Evolutionary conservation across 2,329 filamentous ascomycete species (phyloP).

Genomic region (Curvularia sp.): DNA sequence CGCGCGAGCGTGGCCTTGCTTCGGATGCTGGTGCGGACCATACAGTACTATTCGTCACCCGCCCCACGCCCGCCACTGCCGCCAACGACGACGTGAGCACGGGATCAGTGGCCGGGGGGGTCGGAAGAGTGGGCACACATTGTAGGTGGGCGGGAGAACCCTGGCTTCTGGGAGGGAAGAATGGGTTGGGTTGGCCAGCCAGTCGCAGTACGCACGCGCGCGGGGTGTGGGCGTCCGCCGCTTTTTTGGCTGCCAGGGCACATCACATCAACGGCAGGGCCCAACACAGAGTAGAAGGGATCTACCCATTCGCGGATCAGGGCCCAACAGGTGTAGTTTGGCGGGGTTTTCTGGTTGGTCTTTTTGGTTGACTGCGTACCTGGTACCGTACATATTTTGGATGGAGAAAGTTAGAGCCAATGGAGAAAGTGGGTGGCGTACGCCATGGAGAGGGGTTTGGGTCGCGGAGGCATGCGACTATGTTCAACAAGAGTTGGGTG

Average conservation of each 20-base stretch:
- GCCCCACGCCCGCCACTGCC: conserved; percentile 7
- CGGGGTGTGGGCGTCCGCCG: not conserved
- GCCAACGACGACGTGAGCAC: not conserved
- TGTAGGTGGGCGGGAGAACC: not conserved
- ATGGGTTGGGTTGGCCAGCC: not conserved
- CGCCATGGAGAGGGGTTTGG: not conserved
- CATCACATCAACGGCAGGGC: conserved; percentile 8
- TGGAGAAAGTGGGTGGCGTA: not conserved
- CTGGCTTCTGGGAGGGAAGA: not conserved
- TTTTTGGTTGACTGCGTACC: not conserved
- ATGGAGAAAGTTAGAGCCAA: not conserved
- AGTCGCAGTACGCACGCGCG: not conserved
- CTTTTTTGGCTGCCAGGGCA: conserved; percentile 2
- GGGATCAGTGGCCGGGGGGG: conserved; percentile 4
- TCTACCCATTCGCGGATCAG: conserved; percentile 4
- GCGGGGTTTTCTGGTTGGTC: not conserved
- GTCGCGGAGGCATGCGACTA: not conserved
- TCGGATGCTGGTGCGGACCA: not conserved
- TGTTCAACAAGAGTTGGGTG: not conserved
- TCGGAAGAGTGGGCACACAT: not conserved
- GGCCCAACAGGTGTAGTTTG: not conserved
- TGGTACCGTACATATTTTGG: not conserved
- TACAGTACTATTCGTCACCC: not conserved
- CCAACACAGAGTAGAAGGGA: not conserved
- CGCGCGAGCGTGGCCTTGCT: not conserved